A percentile compares a stretch with the other conserved stretches of the same genome.
Conservation (phyloP, 345 rosid species). For the Corchorus olitorius region DNA sequence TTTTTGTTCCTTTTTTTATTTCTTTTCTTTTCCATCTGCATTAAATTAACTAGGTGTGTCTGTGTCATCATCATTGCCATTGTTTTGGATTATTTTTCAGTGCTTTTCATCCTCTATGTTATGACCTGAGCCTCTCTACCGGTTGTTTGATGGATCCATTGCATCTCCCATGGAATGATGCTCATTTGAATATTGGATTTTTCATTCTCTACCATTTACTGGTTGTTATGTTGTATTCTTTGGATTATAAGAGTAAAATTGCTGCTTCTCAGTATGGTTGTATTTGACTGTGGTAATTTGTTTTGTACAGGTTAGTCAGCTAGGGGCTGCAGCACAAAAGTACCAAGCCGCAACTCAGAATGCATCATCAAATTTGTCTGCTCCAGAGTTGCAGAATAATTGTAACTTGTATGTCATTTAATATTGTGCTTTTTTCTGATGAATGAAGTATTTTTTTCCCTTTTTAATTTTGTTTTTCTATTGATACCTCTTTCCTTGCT, state of each 20-base stretch:
- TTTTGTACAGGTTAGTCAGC: conserved; percentile 76
- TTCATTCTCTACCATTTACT: neutral
- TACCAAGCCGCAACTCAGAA: conserved; percentile 90
- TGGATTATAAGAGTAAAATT: conserved; percentile 6
- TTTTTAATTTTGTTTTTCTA: neutral
- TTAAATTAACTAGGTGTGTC: too few species aligned
- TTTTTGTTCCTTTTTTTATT: too few species aligned
- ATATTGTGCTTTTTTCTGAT: neutral
- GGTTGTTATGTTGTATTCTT: neutral
- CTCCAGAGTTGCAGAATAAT: conserved; percentile 78
- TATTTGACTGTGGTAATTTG: conserved; percentile 11
- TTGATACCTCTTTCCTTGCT: neutral
- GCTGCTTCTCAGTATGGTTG: neutral
- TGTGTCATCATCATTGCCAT: too few species aligned
- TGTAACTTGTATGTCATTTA: conserved; percentile 74
- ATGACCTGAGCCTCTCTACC: neutral
- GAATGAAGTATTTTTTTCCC: neutral
- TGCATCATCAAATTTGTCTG: conserved; percentile 74
- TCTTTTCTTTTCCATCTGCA: too few species aligned
- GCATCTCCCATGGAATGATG: too few species aligned
- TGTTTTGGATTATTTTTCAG: neutral
- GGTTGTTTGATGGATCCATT: too few species aligned
- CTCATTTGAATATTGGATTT: too few species aligned
- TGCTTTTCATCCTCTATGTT: neutral
- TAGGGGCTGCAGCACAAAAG: conserved; percentile 86